Percentiles rank a stretch among this genome's conserved stretches.
These are phyloP conservation scores for Hibiscus tridactylites DNA, from an alignment of 345 rosid genomes.

Conservation along the genomic window DNA sequence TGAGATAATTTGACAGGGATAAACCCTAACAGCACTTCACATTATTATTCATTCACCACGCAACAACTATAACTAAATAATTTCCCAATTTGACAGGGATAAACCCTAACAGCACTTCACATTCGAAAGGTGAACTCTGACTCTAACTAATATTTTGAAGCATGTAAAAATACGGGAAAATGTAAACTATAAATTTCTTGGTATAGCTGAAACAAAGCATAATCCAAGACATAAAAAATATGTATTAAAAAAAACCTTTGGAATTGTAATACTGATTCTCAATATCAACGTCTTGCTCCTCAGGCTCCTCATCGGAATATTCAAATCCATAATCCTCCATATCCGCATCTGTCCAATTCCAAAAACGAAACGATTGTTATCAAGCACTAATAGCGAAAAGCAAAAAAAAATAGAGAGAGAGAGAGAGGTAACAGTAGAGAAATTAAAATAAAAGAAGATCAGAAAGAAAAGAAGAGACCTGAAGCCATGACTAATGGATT, in stretches of 20 bases:
- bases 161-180: neutral
- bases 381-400: neutral
- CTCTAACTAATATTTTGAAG: neutral
- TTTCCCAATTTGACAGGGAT: neutral
- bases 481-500: neutral
- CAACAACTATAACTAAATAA: neutral
- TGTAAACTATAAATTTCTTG: neutral
- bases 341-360: constrained; percentile 65
- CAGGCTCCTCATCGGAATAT: constrained; percentile 97
- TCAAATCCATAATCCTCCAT: constrained; percentile 99
- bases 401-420: neutral
- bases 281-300: constrained; percentile 92
- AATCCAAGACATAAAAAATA: neutral
- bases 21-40: too few species aligned
- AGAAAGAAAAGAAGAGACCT: neutral
- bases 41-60: neutral
- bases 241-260: constrained; percentile 41
- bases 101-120: neutral
- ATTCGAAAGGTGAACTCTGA: neutral
- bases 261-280: constrained; percentile 97
- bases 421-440: neutral
- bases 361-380: neutral
- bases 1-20: too few species aligned
- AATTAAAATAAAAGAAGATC: neutral
- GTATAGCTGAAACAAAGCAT: constrained; percentile 1